Conservation (phyloP, 805 yeast genomes). For the Ogataea dorogensis region DNA sequence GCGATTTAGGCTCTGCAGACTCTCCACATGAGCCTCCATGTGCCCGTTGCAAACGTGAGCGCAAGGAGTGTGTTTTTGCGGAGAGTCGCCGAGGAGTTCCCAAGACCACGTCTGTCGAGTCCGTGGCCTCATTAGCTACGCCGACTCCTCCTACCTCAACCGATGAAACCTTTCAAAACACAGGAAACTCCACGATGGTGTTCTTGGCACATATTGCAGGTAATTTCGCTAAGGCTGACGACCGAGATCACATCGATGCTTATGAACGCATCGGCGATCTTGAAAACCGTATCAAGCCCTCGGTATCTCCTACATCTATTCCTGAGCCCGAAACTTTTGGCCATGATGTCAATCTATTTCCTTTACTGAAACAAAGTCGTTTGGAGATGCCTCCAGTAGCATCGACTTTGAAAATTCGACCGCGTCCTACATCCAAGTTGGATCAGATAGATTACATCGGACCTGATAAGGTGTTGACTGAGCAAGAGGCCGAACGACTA, state of each 20-base stretch:
- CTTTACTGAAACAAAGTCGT: constrained; percentile 28
- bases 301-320: constrained; percentile 6
- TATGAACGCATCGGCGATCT: constrained; percentile 46
- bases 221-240: constrained; percentile 66
- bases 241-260: constrained; percentile 58
- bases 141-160: constrained; percentile 1
- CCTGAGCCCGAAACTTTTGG: constrained; percentile 28
- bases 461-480: constrained; percentile 50
- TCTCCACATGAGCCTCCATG: constrained; percentile 81
- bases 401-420: constrained; percentile 42
- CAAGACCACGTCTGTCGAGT: constrained; percentile 3
- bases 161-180: constrained; percentile 5
- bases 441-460: constrained; percentile 68
- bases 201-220: constrained; percentile 81
- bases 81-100: constrained; percentile 45
- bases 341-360: constrained; percentile 28
- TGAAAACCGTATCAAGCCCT: constrained; percentile 31
- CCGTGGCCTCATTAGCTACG: neutral
- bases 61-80: constrained; percentile 70
- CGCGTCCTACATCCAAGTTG: constrained; percentile 46
- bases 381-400: constrained; percentile 45
- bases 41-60: constrained; percentile 77
- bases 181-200: constrained; percentile 51
- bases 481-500: constrained; percentile 55
- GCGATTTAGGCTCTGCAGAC: constrained; percentile 78